Conservation (phyloP, 2,329 filamentous ascomycete species). For the Fusarium sp. region DNA sequence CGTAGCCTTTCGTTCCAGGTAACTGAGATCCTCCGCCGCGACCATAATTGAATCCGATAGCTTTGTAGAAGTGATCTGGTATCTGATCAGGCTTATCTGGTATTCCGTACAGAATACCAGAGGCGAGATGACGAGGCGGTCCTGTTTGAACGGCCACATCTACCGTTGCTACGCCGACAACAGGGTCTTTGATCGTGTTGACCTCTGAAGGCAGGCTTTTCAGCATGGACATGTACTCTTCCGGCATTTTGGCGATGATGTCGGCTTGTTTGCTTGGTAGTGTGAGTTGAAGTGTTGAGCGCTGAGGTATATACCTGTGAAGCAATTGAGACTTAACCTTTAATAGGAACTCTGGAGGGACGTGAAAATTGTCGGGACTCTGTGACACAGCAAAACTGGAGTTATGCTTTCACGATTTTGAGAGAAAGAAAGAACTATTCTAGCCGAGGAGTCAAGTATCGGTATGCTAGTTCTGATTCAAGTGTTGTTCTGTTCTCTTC, state of each 20-base stretch:
- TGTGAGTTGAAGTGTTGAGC: not conserved
- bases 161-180: conserved; percentile 2
- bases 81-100: conserved; percentile 24
- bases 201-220: not conserved
- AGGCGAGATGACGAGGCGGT: conserved; percentile 15
- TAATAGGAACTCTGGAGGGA: not conserved
- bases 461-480: no score
- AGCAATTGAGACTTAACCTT: not conserved
- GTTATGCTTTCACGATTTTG: no score
- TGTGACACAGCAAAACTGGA: no score
- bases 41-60: conserved; percentile 25
- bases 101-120: conserved; percentile 27
- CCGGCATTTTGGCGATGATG: not conserved
- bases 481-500: no score
- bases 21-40: conserved; percentile 26
- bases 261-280: not conserved
- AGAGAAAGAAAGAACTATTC: no score
- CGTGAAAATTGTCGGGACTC: not conserved
- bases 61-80: conserved; percentile 12
- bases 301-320: not conserved
- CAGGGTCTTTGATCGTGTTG: not conserved
- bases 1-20: conserved; percentile 2
- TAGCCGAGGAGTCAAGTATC: no score
- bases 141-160: conserved; percentile 5
- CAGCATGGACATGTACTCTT: conserved; percentile 18